These are phyloP conservation scores for Aristolochia fimbriata DNA, from an alignment of 164 flowering plant species.

Conservation along the genomic window DNA sequence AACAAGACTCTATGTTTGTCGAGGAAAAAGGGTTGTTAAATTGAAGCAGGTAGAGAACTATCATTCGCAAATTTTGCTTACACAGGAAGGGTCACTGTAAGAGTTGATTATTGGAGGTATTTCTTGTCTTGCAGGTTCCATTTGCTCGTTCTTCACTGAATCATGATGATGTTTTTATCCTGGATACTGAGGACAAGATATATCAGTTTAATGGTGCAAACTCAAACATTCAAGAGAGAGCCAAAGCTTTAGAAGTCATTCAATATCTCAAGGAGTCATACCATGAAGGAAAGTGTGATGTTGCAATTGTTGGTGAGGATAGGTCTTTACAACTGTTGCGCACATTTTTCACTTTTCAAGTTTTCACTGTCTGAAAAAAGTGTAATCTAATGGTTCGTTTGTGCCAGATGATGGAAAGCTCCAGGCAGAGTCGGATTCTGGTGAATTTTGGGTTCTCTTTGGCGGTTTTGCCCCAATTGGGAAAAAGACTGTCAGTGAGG, in stretches of 20 bases:
- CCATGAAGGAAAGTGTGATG: constrained; percentile 88
- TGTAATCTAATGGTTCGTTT: constrained; percentile 1
- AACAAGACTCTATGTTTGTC: constrained; percentile 75
- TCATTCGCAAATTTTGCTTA: too few species aligned
- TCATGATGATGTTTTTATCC: constrained; percentile 98
- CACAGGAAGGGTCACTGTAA: constrained; percentile 2
- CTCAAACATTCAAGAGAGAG: constrained; percentile 96
- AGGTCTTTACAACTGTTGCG: not conserved
- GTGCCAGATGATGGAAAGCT: constrained; percentile 88
- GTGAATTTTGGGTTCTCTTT: constrained; percentile 95
- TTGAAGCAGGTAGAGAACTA: constrained; percentile 65
- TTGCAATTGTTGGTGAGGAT: constrained; percentile 84
- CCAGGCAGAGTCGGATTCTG: constrained; percentile 88
- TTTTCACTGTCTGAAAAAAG: not conserved
- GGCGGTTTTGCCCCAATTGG: constrained; percentile 99
- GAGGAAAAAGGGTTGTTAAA: constrained; percentile 81
- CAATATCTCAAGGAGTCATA: constrained; percentile 87
- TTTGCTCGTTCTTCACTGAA: constrained; percentile 87
- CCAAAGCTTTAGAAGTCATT: constrained; percentile 95
- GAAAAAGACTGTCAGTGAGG: constrained; percentile 72
- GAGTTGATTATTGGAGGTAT: constrained; percentile 1
- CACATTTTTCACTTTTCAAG: not conserved
- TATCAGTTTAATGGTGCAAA: constrained; percentile 99
- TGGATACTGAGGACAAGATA: constrained; percentile 79
- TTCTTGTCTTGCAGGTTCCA: constrained; percentile 61